Evolutionary conservation across 202 grass and related monocot species (phyloP).

Genomic region (Cymbopogon flexuosus): DNA sequence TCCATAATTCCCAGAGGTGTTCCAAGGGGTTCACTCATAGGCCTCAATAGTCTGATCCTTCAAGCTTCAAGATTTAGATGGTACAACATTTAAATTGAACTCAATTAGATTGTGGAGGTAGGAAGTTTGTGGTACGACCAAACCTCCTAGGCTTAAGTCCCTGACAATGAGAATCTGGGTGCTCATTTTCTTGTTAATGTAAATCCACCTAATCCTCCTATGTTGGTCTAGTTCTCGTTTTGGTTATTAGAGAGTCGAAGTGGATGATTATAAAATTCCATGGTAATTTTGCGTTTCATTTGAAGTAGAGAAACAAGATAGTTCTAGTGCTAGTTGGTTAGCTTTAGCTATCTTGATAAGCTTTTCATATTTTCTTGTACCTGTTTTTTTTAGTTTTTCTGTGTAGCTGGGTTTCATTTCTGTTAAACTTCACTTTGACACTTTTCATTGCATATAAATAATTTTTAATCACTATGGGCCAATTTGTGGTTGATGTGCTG

Average conservation of each 20-base stretch:
- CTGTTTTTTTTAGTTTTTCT: not conserved
- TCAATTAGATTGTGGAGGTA: not conserved
- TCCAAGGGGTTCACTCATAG: too few relatives aligned
- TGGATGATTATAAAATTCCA: not conserved
- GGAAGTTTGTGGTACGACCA: not conserved
- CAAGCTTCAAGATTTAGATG: not conserved
- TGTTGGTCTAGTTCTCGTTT: not conserved
- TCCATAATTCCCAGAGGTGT: too few relatives aligned
- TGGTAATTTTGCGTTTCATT: not conserved
- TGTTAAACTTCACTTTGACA: not conserved
- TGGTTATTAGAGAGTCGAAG: not conserved
- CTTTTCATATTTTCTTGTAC: not conserved
- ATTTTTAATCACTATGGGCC: not conserved
- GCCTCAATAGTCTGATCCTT: not conserved
- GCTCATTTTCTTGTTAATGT: not conserved
- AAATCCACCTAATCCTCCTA: not conserved
- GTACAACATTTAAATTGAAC: not conserved
- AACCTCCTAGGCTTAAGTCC: not conserved
- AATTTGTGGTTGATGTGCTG: not conserved
- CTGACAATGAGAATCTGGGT: not conserved
- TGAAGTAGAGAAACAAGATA: not conserved
- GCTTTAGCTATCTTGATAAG: not conserved
- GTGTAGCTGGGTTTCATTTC: not conserved
- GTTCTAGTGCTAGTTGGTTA: not conserved
- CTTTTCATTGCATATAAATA: conserved; percentile 21